These are phyloP conservation scores for Nakazawaea populi DNA, from an alignment of 805 yeast species.

Conservation along the genomic window DNA sequence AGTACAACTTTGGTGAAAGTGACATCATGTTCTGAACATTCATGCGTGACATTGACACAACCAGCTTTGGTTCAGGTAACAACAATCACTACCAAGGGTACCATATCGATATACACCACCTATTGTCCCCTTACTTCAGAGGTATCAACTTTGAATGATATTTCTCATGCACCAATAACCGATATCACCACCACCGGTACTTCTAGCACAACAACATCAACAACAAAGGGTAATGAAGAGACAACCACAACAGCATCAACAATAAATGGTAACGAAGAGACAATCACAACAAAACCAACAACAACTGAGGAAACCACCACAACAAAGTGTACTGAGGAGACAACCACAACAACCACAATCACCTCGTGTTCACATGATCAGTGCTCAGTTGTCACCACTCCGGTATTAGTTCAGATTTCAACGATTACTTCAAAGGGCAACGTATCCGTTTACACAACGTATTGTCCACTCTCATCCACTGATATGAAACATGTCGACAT, in stretches of 20 bases:
- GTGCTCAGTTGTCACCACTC: constrained; percentile 22
- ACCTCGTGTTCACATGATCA: constrained; percentile 24
- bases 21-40: too few species aligned
- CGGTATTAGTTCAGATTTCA: constrained; percentile 23
- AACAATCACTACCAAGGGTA: background rate
- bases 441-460: constrained; percentile 34
- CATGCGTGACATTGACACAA: background rate
- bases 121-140: constrained; percentile 8
- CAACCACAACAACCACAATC: constrained; percentile 22
- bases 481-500: background rate
- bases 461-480: constrained; percentile 26
- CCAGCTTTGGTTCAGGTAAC: background rate
- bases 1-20: too few species aligned
- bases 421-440: constrained; percentile 23
- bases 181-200: background rate
- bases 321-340: constrained; percentile 13
- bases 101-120: constrained; percentile 11
- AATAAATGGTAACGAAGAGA: background rate
- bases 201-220: background rate
- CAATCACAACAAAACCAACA: constrained; percentile 3
- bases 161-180: background rate
- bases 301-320: constrained; percentile 13
- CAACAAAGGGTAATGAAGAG: background rate
- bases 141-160: background rate
- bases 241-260: background rate